Conservation (phyloP, 495 filamentous ascomycete species). For the Neurospora sp. region DNA sequence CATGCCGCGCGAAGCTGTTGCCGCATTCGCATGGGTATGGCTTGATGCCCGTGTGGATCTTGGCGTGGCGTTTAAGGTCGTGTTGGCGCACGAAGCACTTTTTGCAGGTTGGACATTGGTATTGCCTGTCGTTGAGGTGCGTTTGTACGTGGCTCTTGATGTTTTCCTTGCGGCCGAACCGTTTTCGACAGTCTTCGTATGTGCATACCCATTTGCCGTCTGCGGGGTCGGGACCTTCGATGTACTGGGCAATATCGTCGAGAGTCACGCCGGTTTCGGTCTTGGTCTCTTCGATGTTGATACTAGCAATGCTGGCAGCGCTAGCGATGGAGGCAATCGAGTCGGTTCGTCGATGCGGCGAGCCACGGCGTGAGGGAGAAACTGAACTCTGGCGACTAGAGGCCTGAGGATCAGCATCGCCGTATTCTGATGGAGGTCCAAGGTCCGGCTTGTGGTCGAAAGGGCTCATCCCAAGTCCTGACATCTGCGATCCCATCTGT, state of each 20-base stretch:
- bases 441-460: conserved; percentile 31
- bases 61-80: conserved; percentile 91
- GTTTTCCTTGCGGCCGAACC: conserved; percentile 90
- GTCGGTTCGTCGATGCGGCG: conserved; percentile 38
- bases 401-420: background rate
- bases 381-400: background rate
- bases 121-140: conserved; percentile 91
- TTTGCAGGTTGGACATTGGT: conserved; percentile 73
- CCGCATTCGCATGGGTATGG: conserved; percentile 87
- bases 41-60: conserved; percentile 90
- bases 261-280: conserved; percentile 67
- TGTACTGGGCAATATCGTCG: conserved; percentile 79
- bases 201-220: conserved; percentile 81
- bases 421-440: conserved; percentile 8
- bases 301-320: conserved; percentile 44
- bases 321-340: conserved; percentile 38
- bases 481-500: conserved; percentile 21
- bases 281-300: conserved; percentile 46
- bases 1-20: conserved; percentile 83
- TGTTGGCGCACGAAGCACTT: conserved; percentile 96
- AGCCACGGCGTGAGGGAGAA: conserved; percentile 21
- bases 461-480: conserved; percentile 12
- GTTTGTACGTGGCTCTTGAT: conserved; percentile 97
- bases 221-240: conserved; percentile 63
- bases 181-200: conserved; percentile 69